A percentile compares a stretch with the other conserved stretches of the same genome.
These are phyloP conservation scores for Lepiota brunneoincarnata DNA, from an alignment of 768 basidiomycete species.

Conservation along the genomic window DNA sequence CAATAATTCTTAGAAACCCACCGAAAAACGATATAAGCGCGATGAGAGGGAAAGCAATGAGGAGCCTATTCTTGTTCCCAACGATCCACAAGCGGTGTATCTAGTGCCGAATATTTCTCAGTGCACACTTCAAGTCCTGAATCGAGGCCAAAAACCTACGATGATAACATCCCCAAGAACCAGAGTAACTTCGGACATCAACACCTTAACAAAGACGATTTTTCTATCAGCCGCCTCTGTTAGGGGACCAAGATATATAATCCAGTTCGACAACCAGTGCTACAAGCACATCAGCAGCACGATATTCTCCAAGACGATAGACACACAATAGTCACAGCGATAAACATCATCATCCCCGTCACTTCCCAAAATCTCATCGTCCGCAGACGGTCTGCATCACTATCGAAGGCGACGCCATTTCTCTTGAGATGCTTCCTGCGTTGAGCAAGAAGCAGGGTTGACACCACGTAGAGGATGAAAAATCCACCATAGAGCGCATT, in stretches of 20 bases:
- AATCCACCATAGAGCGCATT: slow-evolving; percentile 5
- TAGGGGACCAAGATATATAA: neutral
- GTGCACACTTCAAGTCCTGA: no score
- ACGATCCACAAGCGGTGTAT: slow-evolving; percentile 5
- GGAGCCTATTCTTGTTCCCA: neutral
- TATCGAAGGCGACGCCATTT: neutral
- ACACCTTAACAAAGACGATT: neutral
- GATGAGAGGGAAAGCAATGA: slow-evolving; percentile 3
- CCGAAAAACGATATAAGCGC: slow-evolving; percentile 1
- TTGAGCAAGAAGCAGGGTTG: neutral
- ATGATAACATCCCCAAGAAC: slow-evolving; percentile 1
- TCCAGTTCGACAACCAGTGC: slow-evolving; percentile 3
- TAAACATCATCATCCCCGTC: slow-evolving; percentile 1
- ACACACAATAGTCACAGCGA: neutral
- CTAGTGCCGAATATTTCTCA: neutral
- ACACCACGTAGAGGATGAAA: neutral
- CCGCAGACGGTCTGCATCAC: neutral
- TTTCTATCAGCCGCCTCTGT: neutral
- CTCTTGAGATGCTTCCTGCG: neutral
- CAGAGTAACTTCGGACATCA: neutral
- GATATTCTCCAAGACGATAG: no score
- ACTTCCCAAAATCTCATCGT: slow-evolving; percentile 8
- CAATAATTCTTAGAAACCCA: neutral
- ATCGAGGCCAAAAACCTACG: neutral
- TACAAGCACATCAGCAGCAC: neutral